Evolutionary conservation across 345 rosid species (phyloP).

Genomic region (Melaleuca quinquenervia): DNA sequence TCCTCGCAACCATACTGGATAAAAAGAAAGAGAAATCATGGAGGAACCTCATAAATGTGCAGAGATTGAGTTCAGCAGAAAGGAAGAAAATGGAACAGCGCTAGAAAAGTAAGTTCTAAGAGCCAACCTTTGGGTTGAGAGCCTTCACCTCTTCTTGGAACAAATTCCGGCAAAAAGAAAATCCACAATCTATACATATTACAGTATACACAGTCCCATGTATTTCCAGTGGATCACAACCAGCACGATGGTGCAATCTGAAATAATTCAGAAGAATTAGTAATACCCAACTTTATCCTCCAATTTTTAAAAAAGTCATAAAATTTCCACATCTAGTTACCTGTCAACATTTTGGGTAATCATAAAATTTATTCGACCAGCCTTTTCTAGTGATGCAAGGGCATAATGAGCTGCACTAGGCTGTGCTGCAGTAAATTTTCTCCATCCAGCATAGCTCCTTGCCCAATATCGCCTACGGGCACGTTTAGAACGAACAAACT

Average conservation of each 20-base stretch:
- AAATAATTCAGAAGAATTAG: background rate
- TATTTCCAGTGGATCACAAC: conserved; percentile 78
- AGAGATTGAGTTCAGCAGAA: background rate
- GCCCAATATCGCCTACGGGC: conserved; percentile 90
- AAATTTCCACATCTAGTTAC: conserved; percentile 9
- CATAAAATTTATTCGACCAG: conserved; percentile 55
- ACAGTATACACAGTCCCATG: conserved; percentile 85
- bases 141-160: conserved; percentile 78
- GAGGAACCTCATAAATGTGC: background rate
- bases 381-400: conserved; percentile 73
- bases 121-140: conserved; percentile 75
- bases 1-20: background rate
- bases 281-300: background rate
- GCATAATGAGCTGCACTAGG: conserved; percentile 71
- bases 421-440: conserved; percentile 62
- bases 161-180: conserved; percentile 36
- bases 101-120: background rate
- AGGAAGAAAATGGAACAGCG: background rate
- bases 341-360: conserved; percentile 93
- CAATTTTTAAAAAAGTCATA: background rate
- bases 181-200: conserved; percentile 64
- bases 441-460: conserved; percentile 97
- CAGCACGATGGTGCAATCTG: conserved; percentile 88
- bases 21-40: background rate
- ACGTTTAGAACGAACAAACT: conserved; percentile 54